Evolutionary conservation across 169 alveolate genomes (phyloP), one percentile per base, ranked within the genome.

Genomic region (Amoebophrya sp.): DNA sequence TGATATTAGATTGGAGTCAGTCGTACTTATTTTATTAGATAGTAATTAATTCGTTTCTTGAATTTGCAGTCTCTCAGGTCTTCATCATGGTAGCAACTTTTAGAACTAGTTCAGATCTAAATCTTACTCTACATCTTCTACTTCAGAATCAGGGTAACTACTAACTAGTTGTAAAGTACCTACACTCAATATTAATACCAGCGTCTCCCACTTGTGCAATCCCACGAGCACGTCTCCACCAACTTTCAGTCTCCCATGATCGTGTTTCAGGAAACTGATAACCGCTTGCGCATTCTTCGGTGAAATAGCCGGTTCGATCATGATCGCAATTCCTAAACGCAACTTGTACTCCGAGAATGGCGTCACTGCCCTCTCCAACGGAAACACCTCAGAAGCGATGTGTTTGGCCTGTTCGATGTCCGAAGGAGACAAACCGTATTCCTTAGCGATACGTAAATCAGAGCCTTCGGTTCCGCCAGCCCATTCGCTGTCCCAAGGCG

Each of bases 381-480:
- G 65, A 18, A 47, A 47, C 65, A 47, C 65, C 29, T 47, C 65
- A 18, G 65, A 47, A 18, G 65, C 65, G 29, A 47, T 12, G 55
- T 54, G 90, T 91, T 92, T 92, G 55, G 94, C 94, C 33, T 90
- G 78, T 76, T 92, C 89, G 94, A 92, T 92, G 78, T 89, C 65
- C 40, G 91, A 92, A 89, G 90, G 92, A 41, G 77, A 89, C 89
- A 92, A 29, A 54, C 92, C 90, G 78, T 89, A 92, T 89, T 92
- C 89, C 89, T 92, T 92, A 12, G 94, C 94, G 29, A 92, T 92
- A 14, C 94, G 94, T 55, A 92, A 55, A 36, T 92, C 94, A 36
- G 92, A 89, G 94, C 94, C 94, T 55, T 92, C 94, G 12, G 94
- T 92, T 24, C 94, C 94, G 38, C 94, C 94, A 14, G 94, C 94